These are phyloP conservation scores for Solanum hybrid DNA, from an alignment of 305 asterid species.

Conservation along the genomic window DNA sequence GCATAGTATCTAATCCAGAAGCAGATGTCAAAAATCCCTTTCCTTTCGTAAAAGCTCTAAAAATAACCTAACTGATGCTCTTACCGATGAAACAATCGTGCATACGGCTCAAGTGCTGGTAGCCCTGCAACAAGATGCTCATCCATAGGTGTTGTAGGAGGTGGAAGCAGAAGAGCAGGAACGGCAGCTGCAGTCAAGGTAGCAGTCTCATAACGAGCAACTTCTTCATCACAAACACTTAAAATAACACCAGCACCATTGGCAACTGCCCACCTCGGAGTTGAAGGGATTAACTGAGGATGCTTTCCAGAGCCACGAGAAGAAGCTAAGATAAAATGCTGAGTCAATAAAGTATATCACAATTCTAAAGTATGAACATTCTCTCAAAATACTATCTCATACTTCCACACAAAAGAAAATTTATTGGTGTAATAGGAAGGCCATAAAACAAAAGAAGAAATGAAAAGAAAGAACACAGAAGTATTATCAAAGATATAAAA, in stretches of 20 bases:
- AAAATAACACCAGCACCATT: constrained; percentile 99
- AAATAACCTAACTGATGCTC: background rate
- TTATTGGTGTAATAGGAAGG: background rate
- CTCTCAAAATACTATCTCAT: constrained; percentile 4
- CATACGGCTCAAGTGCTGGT: constrained; percentile 99
- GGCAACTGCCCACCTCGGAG: constrained; percentile 99
- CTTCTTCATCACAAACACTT: constrained; percentile 99
- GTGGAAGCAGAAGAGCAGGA: constrained; percentile 98
- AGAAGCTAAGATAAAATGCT: constrained; percentile 43
- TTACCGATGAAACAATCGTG: constrained; percentile 91
- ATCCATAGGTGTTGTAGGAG: constrained; percentile 96
- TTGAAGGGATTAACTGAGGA: constrained; percentile 92
- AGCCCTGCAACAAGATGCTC: constrained; percentile 99
- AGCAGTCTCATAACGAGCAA: constrained; percentile 92
- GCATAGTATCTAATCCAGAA: constrained; percentile 72
- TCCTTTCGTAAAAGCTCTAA: constrained; percentile 1
- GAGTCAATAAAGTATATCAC: constrained; percentile 3
- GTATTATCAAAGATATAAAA: background rate
- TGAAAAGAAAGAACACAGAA: background rate
- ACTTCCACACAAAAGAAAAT: background rate
- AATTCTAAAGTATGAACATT: background rate
- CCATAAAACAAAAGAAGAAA: background rate
- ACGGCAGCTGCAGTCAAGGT: constrained; percentile 95
- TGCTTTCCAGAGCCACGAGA: constrained; percentile 99
- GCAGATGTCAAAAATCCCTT: constrained; percentile 18